Evolutionary conservation across 2,329 filamentous ascomycete species (phyloP).

Genomic region (Colletotrichum truncatum): DNA sequence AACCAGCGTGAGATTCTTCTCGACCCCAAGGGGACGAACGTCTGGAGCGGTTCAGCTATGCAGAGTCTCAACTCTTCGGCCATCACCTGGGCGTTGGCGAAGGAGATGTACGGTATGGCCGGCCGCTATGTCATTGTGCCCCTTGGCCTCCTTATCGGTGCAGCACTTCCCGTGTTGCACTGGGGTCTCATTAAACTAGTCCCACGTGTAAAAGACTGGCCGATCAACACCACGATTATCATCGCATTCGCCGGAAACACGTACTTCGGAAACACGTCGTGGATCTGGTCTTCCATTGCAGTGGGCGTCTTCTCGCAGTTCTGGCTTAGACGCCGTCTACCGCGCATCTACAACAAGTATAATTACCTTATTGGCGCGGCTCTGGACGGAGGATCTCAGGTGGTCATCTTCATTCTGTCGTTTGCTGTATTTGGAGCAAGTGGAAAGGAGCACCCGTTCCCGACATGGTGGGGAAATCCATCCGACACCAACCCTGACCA

Average conservation of each 20-base stretch:
- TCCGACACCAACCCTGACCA: constrained; percentile 29
- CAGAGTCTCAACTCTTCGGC: constrained; percentile 53
- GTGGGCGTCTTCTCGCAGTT: constrained; percentile 42
- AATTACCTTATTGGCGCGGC: constrained; percentile 39
- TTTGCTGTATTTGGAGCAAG: constrained; percentile 37
- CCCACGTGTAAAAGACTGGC: constrained; percentile 37
- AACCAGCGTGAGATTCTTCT: constrained; percentile 51
- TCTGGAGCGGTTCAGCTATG: constrained; percentile 58
- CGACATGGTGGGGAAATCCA: constrained; percentile 33
- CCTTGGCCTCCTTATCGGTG: constrained; percentile 51
- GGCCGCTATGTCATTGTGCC: constrained; percentile 47
- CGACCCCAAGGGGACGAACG: constrained; percentile 49
- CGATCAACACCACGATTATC: constrained; percentile 51
- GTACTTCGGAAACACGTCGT: constrained; percentile 48
- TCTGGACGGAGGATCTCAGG: constrained; percentile 37
- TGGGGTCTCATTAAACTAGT: constrained; percentile 39
- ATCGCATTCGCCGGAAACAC: constrained; percentile 49
- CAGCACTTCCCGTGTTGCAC: constrained; percentile 47
- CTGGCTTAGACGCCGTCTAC: constrained; percentile 35
- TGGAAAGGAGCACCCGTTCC: constrained; percentile 33
- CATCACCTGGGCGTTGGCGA: constrained; percentile 44
- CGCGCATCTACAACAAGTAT: constrained; percentile 38
- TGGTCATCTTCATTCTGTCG: constrained; percentile 38
- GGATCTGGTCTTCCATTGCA: constrained; percentile 42
- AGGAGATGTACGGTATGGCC: constrained; percentile 51